These are phyloP conservation scores for Oehlia diaphana DNA, from an alignment of 192 early-diverging fungal genomes.

Conservation along the genomic window DNA sequence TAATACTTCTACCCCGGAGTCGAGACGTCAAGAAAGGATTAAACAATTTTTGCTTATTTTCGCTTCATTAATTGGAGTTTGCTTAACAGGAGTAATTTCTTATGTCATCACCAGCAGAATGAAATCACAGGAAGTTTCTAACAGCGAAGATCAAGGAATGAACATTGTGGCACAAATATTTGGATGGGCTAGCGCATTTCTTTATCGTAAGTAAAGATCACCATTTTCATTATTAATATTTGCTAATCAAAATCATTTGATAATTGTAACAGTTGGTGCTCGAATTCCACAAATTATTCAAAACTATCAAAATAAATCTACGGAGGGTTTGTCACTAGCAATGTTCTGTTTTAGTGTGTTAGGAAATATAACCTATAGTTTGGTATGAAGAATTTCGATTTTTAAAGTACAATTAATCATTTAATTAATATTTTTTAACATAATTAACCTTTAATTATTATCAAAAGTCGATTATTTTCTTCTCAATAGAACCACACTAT, in stretches of 20 bases:
- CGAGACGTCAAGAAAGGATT: too few relatives aligned
- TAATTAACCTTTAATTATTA: not conserved
- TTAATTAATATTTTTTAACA: not conserved
- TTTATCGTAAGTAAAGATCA: slow-evolving; percentile 47
- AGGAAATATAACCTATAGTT: slow-evolving; percentile 67
- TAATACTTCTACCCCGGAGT: too few relatives aligned
- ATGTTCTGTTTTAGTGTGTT: slow-evolving; percentile 85
- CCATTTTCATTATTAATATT: not conserved
- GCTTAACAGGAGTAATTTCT: not conserved
- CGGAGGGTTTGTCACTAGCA: slow-evolving; percentile 75
- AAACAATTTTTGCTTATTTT: not conserved
- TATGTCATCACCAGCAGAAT: not conserved
- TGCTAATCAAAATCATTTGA: not conserved
- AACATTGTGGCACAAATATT: slow-evolving; percentile 60
- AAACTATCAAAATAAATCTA: slow-evolving; percentile 69
- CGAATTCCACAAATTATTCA: slow-evolving; percentile 83
- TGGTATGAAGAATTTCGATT: slow-evolving; percentile 34
- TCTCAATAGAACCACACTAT: slow-evolving; percentile 64
- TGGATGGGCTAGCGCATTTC: slow-evolving; percentile 70
- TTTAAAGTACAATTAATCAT: too few relatives aligned
- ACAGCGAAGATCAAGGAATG: not conserved
- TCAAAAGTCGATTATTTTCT: slow-evolving; percentile 70
- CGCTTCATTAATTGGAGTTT: slow-evolving; percentile 45
- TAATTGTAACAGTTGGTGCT: slow-evolving; percentile 44
- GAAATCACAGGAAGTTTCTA: not conserved